Evolutionary conservation across 805 yeast genomes (phyloP), one percentile per base, ranked within the genome.

Genomic region (Barnettozyma populi): DNA sequence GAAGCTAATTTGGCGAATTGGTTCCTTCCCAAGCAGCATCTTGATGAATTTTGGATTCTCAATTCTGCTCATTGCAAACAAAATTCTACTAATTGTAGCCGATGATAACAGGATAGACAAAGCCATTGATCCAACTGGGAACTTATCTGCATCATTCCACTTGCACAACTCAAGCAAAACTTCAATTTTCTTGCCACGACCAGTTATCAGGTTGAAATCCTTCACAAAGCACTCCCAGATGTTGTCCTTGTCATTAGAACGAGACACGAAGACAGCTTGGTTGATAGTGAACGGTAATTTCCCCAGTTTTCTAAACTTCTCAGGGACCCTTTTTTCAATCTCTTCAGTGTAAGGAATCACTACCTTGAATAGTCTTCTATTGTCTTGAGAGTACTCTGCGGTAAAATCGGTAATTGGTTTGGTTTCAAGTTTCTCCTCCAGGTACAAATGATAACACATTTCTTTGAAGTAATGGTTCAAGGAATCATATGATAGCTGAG

Each of bases 31-130:
- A 43, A 80, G 57, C 18, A 80, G 61, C 74, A 79, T 71, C 45
- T 72, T 73, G 45, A 72, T 69, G 54, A 80, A 80, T 44, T 68
- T 74, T 7, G 72, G 71, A 59, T 80, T 79, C 40, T 71, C 72
- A 32, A 83, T 70, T 41, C 78, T 70, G 2, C 78, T 70, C 87
- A 84, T 84, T 0, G 89, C 84, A 54, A 76, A 74, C 59, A 84
- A 68, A 6, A 82, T 80, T 62, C 90, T 68, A 38, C 79, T 74
- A 6, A 80, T 76, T 3, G 84, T 84, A 5, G 79, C 77, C 8
- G 84, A 78, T 19, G 81, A 80, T 1, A 89, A 88, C 43, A 84
- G 57, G 11, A 84, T 58, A 31, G 69, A 67, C 32, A 69, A 57
- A 14, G 57, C 51, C 43, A 71, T 68, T 5, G 71, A 68, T 2